Base-by-base conservation (phyloP, 2,329 filamentous ascomycete genomes). In the Dactylellina parvicollis region DNA sequence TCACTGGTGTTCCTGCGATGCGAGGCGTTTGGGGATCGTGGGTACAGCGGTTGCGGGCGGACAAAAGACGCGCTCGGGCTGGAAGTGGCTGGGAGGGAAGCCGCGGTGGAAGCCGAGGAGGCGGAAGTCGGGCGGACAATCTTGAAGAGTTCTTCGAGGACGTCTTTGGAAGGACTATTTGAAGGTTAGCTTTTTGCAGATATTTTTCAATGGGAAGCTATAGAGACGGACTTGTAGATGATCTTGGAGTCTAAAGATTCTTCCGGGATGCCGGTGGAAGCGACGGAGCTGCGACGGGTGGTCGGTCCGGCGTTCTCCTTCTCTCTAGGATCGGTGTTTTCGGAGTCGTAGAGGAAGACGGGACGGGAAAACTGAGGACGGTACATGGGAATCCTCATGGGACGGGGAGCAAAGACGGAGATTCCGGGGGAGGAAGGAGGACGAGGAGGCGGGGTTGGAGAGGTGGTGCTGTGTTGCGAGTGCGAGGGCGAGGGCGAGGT, bases 281-380 rank as follows among this genome's bases (percentile, higher is more conserved):
- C 70, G 32, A 59, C 61, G 30, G 70, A 74, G 62, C 62, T 69
- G 42, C 70, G 70, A 46, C 70, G 55, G 36, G 70, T 69, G n/a
- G 60, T 20, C n/a, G 12, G 61, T 3, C n/a, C 34, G 49, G 14
- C 49, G 55, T 73, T 73, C 55, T 73, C 69, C 32, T 74, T 74
- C 34, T 55, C 49, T 20, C 18, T 34, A 50, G 26, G 14, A 22
- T 50, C 60, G 55, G 36, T 47, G 49, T 52, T 44, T 3, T 74
- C 70, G 38, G 70, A 57, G 50, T 74, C 70, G 62, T 67, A 74
- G 36, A 74, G 55, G 62, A 74, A 74, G 56, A 74, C 64, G n/a
- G 70, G 70, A 49, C 70, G 70, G 42, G 70, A 62, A 50, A 74
- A 74, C 28, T 67, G 62, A 28, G 70, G 70, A 34, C 70, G 61